These are phyloP conservation scores for Monilinia fructicola DNA, from an alignment of 2,329 filamentous ascomycete species.

Conservation along the genomic window DNA sequence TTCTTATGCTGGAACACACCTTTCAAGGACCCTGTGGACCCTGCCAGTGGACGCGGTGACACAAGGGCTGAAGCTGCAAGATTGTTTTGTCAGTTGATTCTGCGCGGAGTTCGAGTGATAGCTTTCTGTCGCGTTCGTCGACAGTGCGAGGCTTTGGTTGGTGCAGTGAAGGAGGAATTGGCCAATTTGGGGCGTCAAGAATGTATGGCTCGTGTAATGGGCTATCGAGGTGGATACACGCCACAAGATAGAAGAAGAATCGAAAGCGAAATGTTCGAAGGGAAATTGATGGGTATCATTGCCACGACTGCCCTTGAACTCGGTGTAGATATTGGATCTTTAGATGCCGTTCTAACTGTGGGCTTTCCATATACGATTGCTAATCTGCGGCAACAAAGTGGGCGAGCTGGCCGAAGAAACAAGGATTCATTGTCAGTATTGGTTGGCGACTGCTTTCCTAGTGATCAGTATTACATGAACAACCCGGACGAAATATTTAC, in stretches of 20 bases:
- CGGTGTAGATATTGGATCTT: constrained; percentile 89
- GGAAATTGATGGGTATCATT: constrained; percentile 87
- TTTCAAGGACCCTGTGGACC: constrained; percentile 84
- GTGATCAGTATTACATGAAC: constrained; percentile 95
- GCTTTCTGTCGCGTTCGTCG: constrained; percentile 88
- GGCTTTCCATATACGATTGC: constrained; percentile 96
- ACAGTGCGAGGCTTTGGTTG: constrained; percentile 81
- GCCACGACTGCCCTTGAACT: constrained; percentile 91
- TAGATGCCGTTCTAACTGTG: constrained; percentile 91
- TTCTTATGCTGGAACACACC: constrained; percentile 98
- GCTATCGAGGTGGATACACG: constrained; percentile 92
- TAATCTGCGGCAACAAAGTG: constrained; percentile 91
- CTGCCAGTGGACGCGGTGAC: constrained; percentile 80
- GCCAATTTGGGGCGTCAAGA: constrained; percentile 70
- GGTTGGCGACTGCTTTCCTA: constrained; percentile 83
- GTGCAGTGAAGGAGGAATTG: constrained; percentile 76
- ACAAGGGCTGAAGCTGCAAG: constrained; percentile 82
- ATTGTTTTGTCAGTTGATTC: constrained; percentile 83
- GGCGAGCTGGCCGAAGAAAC: constrained; percentile 85
- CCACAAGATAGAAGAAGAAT: constrained; percentile 85
- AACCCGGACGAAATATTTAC: constrained; percentile 94
- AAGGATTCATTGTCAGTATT: constrained; percentile 90
- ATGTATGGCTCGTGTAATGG: constrained; percentile 81
- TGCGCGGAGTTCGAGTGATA: constrained; percentile 87
- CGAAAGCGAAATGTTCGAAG: constrained; percentile 95